Evolutionary conservation across 2,329 filamentous ascomycete genomes (phyloP).

Genomic region (Calycina herbarum): DNA sequence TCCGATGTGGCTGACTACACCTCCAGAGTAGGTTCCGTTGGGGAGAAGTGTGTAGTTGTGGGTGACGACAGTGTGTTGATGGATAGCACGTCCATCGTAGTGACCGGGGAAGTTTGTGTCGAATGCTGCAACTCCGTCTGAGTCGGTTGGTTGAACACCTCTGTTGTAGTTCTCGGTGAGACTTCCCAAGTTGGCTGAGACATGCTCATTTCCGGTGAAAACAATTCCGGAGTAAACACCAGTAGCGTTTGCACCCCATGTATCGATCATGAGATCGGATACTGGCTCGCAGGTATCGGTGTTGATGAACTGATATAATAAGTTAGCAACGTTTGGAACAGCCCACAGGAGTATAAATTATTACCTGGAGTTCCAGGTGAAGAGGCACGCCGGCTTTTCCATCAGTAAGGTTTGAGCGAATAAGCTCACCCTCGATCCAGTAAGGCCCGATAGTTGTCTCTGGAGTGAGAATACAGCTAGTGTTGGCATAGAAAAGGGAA

Average conservation of each 20-base stretch:
- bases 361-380: slow-evolving; percentile 38
- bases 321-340: too few species aligned
- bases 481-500: slow-evolving; percentile 45
- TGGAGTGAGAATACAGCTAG: slow-evolving; percentile 49
- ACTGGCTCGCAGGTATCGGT: slow-evolving; percentile 43
- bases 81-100: slow-evolving; percentile 38
- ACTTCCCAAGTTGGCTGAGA: slow-evolving; percentile 25
- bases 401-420: slow-evolving; percentile 40
- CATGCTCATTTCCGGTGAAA: slow-evolving; percentile 29
- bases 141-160: slow-evolving; percentile 43
- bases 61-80: slow-evolving; percentile 45
- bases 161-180: slow-evolving; percentile 37
- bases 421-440: slow-evolving; percentile 43
- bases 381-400: slow-evolving; percentile 40
- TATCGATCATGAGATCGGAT: slow-evolving; percentile 39
- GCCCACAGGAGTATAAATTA: too few species aligned
- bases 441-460: slow-evolving; percentile 55
- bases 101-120: slow-evolving; percentile 46
- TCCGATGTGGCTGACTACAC: slow-evolving; percentile 54
- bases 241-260: slow-evolving; percentile 45
- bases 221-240: slow-evolving; percentile 42
- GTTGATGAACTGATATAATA: slow-evolving; percentile 38
- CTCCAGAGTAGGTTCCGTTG: slow-evolving; percentile 44
- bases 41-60: slow-evolving; percentile 36
- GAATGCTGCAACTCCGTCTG: slow-evolving; percentile 42